Evolutionary conservation across 1,284 basidiomycete species (phyloP).

Genomic region (Irpex sp.): DNA sequence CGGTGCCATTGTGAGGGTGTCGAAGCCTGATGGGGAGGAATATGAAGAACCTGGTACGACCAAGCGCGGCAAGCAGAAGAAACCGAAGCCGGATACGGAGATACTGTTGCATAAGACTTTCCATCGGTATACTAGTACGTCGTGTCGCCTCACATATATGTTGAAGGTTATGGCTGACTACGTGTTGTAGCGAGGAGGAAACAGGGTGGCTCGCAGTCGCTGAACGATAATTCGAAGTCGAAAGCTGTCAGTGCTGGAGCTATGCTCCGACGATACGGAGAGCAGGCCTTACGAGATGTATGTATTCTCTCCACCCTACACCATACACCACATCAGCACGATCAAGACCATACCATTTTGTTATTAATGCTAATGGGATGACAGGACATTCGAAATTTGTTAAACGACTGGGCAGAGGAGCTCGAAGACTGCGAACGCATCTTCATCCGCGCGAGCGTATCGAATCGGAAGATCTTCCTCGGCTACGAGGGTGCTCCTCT

Average conservation of each 20-base stretch:
- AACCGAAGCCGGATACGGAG: constrained; percentile 65
- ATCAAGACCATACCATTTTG: background rate
- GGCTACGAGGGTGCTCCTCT: constrained; percentile 77
- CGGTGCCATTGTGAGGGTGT: constrained; percentile 80
- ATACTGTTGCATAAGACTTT: constrained; percentile 94
- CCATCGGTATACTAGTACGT: constrained; percentile 94
- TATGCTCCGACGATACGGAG: constrained; percentile 91
- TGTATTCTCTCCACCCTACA: constrained; percentile 21
- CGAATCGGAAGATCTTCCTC: constrained; percentile 84
- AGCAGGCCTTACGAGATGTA: constrained; percentile 88
- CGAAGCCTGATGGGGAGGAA: constrained; percentile 44
- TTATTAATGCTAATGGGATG: constrained; percentile 1
- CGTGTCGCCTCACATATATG: background rate
- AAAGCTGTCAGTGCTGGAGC: constrained; percentile 95
- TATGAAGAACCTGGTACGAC: constrained; percentile 35
- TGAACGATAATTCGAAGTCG: constrained; percentile 92
- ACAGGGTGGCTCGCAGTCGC: constrained; percentile 92
- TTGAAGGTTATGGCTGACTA: too few species aligned
- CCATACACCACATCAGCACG: too few species aligned
- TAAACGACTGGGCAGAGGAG: constrained; percentile 84
- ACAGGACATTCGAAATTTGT: constrained; percentile 84
- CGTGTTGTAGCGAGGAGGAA: constrained; percentile 89
- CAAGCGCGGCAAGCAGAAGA: constrained; percentile 58
- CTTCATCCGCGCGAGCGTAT: constrained; percentile 84
- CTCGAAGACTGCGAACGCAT: constrained; percentile 80